Base-by-base conservation (phyloP, 257 asterid species). In the Solanum medicagineum region DNA sequence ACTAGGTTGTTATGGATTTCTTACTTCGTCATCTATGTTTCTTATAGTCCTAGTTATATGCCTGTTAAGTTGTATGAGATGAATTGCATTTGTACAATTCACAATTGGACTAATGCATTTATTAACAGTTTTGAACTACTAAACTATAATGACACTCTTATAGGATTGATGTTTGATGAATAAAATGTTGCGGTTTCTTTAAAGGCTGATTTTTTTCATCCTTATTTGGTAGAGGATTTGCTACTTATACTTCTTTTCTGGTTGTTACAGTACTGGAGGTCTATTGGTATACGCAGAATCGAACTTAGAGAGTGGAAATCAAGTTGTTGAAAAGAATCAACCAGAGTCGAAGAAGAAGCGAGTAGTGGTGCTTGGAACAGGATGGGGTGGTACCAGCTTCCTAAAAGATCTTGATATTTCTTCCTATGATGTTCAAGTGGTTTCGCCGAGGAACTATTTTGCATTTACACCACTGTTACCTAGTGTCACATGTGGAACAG, bases 321-420 rank as follows among this genome's bases (percentile, higher is more conserved):
- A 53, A 79, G 49, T 53, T 53, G 83, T 26, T 26, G 66, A 29
- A 26, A 20, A 53, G 26, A 79, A 53, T 79, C 83, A 79, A 29
- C 60, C 11, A 1, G 83, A 24, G 5, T 16, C 83, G 6, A 56
- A 84, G 66, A 84, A 66, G 65, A 84, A 84, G 56, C 70, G 54
- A 69, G 22, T 84, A 59, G 86, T 84, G 86, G 86, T 84, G 22
- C 86, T 84, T 36, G 86, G 86, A 84, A 84, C 86, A 53, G 86
- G 86, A 53, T 84, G 86, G 86, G 86, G 71, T n/a, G 86, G 70
- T 51, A 84, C 86, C 7, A 84, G 80, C 66, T 84, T 84, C 45
- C n/a, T 84, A 75, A 84, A 70, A 12, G 80, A 69, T 69, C 57
- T 84, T 73, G 80, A 70, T 51, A 75, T 68, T 85, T 66, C 82